Evolutionary conservation across 1,284 basidiomycete species (phyloP).

Genomic region (Takashimella koratensis): DNA sequence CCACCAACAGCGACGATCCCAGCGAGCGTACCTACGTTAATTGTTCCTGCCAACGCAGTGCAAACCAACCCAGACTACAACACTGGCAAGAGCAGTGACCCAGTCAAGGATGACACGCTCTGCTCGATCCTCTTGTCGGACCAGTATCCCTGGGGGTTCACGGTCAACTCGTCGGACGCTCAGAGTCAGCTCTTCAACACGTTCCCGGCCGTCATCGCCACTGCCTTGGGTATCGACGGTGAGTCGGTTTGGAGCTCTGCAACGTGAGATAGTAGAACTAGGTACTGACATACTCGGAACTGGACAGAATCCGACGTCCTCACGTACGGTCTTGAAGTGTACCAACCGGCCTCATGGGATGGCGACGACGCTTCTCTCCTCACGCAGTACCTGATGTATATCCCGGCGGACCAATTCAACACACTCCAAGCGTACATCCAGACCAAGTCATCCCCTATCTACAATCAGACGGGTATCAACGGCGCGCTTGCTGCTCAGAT

Average conservation of each 20-base stretch:
- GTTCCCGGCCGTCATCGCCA: constrained; percentile 43
- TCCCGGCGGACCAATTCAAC: constrained; percentile 40
- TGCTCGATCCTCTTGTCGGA: constrained; percentile 43
- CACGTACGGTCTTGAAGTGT: constrained; percentile 48
- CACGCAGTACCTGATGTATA: constrained; percentile 49
- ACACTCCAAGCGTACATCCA: constrained; percentile 26
- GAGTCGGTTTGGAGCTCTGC: no score
- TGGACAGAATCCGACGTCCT: constrained; percentile 29
- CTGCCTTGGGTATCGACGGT: constrained; percentile 38
- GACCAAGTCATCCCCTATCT: constrained; percentile 44
- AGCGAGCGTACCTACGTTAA: constrained; percentile 43
- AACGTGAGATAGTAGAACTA: constrained; percentile 5
- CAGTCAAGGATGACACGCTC: constrained; percentile 34
- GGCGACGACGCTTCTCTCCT: constrained; percentile 36
- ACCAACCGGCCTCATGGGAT: constrained; percentile 45
- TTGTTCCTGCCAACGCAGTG: constrained; percentile 44
- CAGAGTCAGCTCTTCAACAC: constrained; percentile 47
- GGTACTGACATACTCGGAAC: constrained; percentile 15
- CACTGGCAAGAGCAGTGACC: constrained; percentile 28
- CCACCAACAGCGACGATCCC: constrained; percentile 41
- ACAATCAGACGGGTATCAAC: constrained; percentile 45
- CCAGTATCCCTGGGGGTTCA: constrained; percentile 41
- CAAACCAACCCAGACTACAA: constrained; percentile 26
- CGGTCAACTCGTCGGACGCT: constrained; percentile 43
- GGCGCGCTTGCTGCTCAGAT: constrained; percentile 48